Evolutionary conservation across 768 basidiomycete genomes (phyloP), one percentile per base, ranked within the genome.

Genomic region (Pleurotus salmoneostramineus): DNA sequence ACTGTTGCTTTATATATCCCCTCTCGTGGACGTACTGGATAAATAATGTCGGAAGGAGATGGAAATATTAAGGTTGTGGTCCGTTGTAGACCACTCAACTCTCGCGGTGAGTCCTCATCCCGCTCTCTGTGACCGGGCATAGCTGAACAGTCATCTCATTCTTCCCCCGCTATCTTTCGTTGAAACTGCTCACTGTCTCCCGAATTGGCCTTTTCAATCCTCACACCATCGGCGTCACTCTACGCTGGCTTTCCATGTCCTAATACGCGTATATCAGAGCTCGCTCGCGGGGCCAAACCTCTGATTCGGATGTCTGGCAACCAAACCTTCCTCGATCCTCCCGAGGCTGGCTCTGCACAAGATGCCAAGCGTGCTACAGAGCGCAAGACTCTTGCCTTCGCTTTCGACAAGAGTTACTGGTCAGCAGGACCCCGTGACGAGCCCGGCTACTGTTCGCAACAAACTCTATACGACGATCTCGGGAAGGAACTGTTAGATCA

Each of bases 331-430:
- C 75, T 98, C 59, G 91, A 95, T 71, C 94, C 95, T 14, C 95
- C 95, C 33, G 93, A 95, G 65, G 14, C 70, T 11, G 89, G 89
- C 43, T 85, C 87, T 3, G 63, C 76, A 42, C 86, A 85, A 67
- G 83, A 85, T 66, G 71, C 82, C 15, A 91, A 91, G 66, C 89
- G 92, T 66, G 91, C 93, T 14, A 88, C 90, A 6, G 95, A 97
- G 72, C 86, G 92, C 64, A 96, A 91, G 76, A 83, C 87, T 5
- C 89, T 95, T 84, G 72, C 82, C 0, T 98, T 98, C 72, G 89
- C 90, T 61, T 98, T 98, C 64, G 96, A 98, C 82, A 96, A 95
- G 81, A 91, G 89, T 56, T 98, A 98, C 72, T 96, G 95, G 95
- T 95, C 93, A 42, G 94, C 94, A 11, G 93, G 95, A 0, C 80